A percentile compares a stretch with the other conserved stretches of the same genome.
Evolutionary conservation across 2,329 filamentous ascomycete genomes (phyloP).

Genomic region (Botrytis paeoniae): DNA sequence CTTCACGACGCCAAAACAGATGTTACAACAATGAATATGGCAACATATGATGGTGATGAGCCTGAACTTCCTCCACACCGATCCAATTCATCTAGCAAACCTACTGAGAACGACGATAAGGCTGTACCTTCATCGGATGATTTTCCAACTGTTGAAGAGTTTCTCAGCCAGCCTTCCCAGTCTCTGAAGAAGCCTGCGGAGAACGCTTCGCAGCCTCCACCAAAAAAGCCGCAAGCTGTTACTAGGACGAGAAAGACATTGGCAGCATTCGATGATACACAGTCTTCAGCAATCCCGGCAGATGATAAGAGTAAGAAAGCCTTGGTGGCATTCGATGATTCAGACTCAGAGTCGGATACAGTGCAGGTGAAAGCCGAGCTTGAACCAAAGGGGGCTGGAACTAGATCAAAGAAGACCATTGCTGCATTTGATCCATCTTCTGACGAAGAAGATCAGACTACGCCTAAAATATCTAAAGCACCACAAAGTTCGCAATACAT

Average conservation of each 20-base stretch:
- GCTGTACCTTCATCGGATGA: conserved; percentile 25
- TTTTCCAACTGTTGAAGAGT: conserved; percentile 29
- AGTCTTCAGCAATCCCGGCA: conserved; percentile 22
- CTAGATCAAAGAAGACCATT: conserved; percentile 21
- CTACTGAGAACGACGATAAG: neutral
- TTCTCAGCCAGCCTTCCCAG: conserved; percentile 34
- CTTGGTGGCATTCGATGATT: conserved; percentile 20
- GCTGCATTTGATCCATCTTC: conserved; percentile 18
- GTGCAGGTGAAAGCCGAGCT: conserved; percentile 18
- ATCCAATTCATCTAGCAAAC: neutral
- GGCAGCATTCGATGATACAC: conserved; percentile 41
- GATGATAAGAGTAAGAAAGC: conserved; percentile 27
- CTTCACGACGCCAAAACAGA: conserved; percentile 20
- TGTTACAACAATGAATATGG: conserved; percentile 16
- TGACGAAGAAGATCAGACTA: conserved; percentile 13
- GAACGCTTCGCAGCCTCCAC: neutral
- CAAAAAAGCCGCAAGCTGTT: neutral
- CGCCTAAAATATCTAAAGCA: neutral
- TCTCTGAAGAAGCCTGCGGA: conserved; percentile 34
- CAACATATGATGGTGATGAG: neutral
- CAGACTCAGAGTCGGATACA: conserved; percentile 5
- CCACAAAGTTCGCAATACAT: conserved; percentile 39
- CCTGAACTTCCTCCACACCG: conserved; percentile 13
- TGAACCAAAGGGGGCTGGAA: conserved; percentile 8
- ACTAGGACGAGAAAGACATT: conserved; percentile 20